Evolutionary conservation across 2,329 filamentous ascomycete species (phyloP), one percentile per base, ranked within the genome.

Genomic region (Aulographum hederae): DNA sequence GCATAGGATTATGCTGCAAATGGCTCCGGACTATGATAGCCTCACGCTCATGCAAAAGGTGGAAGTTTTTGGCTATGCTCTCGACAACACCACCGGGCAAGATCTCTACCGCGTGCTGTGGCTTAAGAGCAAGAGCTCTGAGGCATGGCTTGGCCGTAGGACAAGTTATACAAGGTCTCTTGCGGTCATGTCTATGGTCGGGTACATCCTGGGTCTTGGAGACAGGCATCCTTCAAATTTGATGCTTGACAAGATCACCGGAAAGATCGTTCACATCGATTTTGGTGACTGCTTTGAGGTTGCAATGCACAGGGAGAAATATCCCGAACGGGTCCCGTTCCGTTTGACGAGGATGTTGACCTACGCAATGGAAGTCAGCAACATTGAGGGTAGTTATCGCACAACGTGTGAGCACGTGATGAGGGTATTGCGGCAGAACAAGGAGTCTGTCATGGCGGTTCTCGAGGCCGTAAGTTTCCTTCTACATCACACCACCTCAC

Each of bases 151-250:
- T 20, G 89, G 95, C 54, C 71, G 89, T 27, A 78, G 89, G 32
- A 98, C 91, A n/a, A 98, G 93, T 51, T 99, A 98, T 58, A 98
- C 89, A 13, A 78, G 89, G 35, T 95, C 86, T 1, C 65, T 98
- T 2, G 89, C 82, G 43, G 89, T 98, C 46, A 99, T 98, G 89
- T 94, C 84, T n/a, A 98, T 99, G 84, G 89, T 95, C n/a, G 89
- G 89, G 39, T 99, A 99, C 54, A 95, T 99, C 41, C 72, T 99
- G 15, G 91, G 89, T 37, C 65, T 99, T 11, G 89, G 89, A 33
- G 89, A 99, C 58, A 76, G 91, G 30, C 89, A 99, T 57, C 91
- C 91, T 23, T 94, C 84, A 37, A 99, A 99, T 53, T 60, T 99
- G 46, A 91, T 98, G 78, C 75, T 99, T 26, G 89, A 98, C 53